Conservation (phyloP, 371 early-diverging fungal genomes). For the Saksenaea vasiformis region DNA sequence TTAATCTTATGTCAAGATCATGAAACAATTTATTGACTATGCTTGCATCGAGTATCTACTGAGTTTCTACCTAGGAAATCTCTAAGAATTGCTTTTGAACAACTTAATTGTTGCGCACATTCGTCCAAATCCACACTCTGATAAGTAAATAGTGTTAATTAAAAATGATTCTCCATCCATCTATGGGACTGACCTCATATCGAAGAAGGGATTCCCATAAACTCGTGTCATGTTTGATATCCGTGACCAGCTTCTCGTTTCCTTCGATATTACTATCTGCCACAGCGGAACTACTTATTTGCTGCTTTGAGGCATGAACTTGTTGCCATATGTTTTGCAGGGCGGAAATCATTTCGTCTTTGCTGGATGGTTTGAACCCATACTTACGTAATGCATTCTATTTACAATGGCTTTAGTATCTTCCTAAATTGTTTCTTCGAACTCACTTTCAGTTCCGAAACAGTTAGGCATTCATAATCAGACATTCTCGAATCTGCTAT, state of each 20-base stretch:
- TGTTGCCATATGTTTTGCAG: background rate
- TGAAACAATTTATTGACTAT: no score
- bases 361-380: conserved; percentile 7
- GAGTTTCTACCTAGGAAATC: no score
- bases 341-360: conserved; percentile 3
- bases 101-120: no score
- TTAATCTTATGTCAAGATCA: no score
- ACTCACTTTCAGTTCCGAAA: background rate
- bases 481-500: background rate
- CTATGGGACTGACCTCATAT: no score
- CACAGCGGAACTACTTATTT: background rate
- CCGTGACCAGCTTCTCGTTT: background rate
- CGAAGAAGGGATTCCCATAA: no score
- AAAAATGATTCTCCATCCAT: no score
- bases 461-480: background rate
- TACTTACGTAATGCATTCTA: conserved; percentile 7
- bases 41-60: no score
- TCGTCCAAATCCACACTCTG: no score
- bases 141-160: no score
- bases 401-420: background rate
- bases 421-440: background rate
- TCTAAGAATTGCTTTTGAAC: no score
- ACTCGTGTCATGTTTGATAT: no score
- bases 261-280: background rate
- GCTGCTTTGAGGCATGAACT: background rate